These are phyloP conservation scores for Allantophomopsis lycopodina DNA, from an alignment of 2,329 filamentous ascomycete genomes.

Conservation along the genomic window DNA sequence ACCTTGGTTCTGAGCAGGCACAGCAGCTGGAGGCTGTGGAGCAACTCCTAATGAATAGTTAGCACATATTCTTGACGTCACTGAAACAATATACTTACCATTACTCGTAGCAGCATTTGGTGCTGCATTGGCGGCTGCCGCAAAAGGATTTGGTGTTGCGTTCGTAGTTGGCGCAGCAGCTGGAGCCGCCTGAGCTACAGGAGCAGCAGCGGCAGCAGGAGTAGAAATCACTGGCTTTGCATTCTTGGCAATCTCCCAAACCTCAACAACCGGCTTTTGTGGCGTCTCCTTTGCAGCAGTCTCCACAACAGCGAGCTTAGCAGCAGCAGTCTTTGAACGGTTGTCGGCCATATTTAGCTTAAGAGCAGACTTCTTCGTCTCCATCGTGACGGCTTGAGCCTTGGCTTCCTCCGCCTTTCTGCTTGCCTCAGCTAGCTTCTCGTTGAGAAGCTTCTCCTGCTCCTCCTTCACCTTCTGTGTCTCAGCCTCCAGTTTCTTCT, in stretches of 20 bases:
- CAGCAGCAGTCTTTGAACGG: conserved; percentile 45
- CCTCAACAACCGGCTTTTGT: conserved; percentile 68
- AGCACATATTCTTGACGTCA: too few relatives aligned
- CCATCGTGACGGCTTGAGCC: conserved; percentile 51
- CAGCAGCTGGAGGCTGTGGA: conserved; percentile 1
- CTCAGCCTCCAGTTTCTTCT: conserved; percentile 54
- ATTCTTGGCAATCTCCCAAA: conserved; percentile 69
- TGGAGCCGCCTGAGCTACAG: conserved; percentile 2
- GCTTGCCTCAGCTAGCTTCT: conserved; percentile 36
- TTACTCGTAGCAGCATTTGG: background rate
- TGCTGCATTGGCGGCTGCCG: background rate
- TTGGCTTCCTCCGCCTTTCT: conserved; percentile 23
- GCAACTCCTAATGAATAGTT: too few relatives aligned
- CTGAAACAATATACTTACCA: background rate
- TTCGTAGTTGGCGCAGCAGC: background rate
- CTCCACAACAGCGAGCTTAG: conserved; percentile 67
- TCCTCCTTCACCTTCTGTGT: conserved; percentile 45
- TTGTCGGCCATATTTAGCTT: conserved; percentile 72
- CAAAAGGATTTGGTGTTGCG: background rate
- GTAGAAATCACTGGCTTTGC: conserved; percentile 32
- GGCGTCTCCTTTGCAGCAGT: conserved; percentile 78
- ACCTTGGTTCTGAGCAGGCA: conserved; percentile 1
- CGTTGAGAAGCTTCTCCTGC: conserved; percentile 26
- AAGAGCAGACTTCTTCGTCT: conserved; percentile 59
- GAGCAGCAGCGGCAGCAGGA: conserved; percentile 5